Conservation (phyloP, 441 rosid genomes). For the Gossypium gossypioides region DNA sequence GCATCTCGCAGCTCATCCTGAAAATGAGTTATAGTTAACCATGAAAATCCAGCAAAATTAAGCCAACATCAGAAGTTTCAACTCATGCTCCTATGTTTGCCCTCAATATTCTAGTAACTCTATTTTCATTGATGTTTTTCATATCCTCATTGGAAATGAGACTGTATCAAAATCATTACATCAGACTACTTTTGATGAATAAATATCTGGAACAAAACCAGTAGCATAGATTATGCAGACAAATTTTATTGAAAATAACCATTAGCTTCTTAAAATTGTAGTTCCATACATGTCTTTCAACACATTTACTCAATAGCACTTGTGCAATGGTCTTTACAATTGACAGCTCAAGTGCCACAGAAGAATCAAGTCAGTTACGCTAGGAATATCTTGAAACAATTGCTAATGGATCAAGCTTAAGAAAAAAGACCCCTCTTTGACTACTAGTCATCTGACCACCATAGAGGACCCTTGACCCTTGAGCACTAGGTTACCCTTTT, state of each 20-base stretch:
- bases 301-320: background rate
- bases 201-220: background rate
- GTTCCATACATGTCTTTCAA: background rate
- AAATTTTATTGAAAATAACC: background rate
- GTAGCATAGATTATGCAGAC: background rate
- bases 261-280: background rate
- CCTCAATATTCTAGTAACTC: background rate
- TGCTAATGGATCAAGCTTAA: background rate
- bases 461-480: background rate
- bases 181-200: background rate
- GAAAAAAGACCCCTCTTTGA: background rate
- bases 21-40: background rate
- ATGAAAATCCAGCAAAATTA: background rate
- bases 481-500: background rate
- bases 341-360: background rate
- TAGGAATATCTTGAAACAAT: background rate
- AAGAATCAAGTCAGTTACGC: background rate
- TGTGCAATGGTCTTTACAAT: background rate
- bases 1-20: conserved; percentile 67
- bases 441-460: background rate
- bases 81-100: background rate
- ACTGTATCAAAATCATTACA: background rate
- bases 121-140: background rate
- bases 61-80: background rate
- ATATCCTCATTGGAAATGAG: background rate